Percentiles rank a stretch among this genome's conserved stretches.
Evolutionary conservation across 768 basidiomycete species (phyloP).

Genomic region (Collybia sp.): DNA sequence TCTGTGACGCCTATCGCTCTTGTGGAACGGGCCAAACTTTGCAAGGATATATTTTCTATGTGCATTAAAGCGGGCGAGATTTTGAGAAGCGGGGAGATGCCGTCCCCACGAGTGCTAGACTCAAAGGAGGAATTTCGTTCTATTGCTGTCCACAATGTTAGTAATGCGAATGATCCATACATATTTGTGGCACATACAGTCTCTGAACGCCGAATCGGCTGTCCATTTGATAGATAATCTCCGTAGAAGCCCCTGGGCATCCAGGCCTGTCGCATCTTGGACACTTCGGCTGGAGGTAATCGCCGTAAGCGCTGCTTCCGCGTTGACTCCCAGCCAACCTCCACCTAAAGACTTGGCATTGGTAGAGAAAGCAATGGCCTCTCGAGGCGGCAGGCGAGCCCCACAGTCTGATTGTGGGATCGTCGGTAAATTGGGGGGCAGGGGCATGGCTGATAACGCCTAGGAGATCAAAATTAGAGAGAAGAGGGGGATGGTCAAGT

Average conservation of each 20-base stretch:
- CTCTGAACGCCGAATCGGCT: constrained; percentile 64
- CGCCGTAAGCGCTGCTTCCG: constrained; percentile 48
- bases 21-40: constrained; percentile 74
- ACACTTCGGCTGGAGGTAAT: constrained; percentile 49
- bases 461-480: constrained; percentile 17
- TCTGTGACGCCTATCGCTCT: constrained; percentile 85
- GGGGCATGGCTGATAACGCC: constrained; percentile 42
- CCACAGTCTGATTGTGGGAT: constrained; percentile 29
- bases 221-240: constrained; percentile 65
- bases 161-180: constrained; percentile 1
- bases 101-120: constrained; percentile 54
- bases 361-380: constrained; percentile 36
- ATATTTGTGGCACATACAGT: constrained; percentile 49
- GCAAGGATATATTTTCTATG: constrained; percentile 85
- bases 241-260: constrained; percentile 47
- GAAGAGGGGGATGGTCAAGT: constrained; percentile 5
- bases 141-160: constrained; percentile 34
- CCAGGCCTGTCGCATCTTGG: constrained; percentile 61
- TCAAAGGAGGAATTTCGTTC: constrained; percentile 53
- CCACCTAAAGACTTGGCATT: constrained; percentile 11
- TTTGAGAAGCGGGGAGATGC: constrained; percentile 69
- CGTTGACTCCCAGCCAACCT: constrained; percentile 43
- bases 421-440: constrained; percentile 30
- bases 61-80: constrained; percentile 87
- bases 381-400: constrained; percentile 38